Evolutionary conservation across 2,329 filamentous ascomycete genomes (phyloP).

Genomic region (Botrytis porri): DNA sequence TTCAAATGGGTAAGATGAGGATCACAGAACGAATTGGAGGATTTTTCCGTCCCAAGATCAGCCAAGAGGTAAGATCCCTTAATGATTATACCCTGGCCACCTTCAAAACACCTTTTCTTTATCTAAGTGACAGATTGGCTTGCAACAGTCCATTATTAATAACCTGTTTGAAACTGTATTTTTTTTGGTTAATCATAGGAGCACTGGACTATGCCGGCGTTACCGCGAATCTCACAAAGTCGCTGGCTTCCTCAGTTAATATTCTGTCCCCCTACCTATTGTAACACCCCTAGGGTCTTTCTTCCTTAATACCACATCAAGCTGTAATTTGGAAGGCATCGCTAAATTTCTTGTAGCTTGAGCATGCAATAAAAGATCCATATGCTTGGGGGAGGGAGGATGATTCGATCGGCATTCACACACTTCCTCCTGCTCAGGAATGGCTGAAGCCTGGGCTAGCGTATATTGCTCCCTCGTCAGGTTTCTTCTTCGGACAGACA

Average conservation of each 20-base stretch:
- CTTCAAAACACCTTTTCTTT: neutral
- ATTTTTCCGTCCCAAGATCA: conserved; percentile 65
- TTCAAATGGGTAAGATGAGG: conserved; percentile 67
- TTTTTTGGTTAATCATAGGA: neutral
- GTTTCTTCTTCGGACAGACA: conserved; percentile 56
- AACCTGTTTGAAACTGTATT: neutral
- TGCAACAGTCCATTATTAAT: conserved; percentile 17
- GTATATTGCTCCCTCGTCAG: conserved; percentile 66
- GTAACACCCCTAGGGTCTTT: neutral
- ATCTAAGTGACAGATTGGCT: conserved; percentile 20
- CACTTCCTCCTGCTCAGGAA: conserved; percentile 38
- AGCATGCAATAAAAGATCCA: conserved; percentile 14
- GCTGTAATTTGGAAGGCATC: neutral
- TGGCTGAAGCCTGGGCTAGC: conserved; percentile 63
- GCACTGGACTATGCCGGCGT: neutral
- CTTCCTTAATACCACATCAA: too few species aligned
- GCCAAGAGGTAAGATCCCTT: conserved; percentile 58
- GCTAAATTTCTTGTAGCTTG: conserved; percentile 4
- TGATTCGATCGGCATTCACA: neutral
- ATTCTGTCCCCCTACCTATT: too few species aligned
- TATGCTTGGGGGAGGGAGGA: neutral
- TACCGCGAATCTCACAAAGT: too few species aligned
- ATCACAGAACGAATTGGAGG: conserved; percentile 74
- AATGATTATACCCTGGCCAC: conserved; percentile 36
- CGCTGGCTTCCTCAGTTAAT: neutral